Evolutionary conservation across 2,329 filamentous ascomycete species (phyloP), one percentile per base, ranked within the genome.

Genomic region (Aspergillus phoenicis): DNA sequence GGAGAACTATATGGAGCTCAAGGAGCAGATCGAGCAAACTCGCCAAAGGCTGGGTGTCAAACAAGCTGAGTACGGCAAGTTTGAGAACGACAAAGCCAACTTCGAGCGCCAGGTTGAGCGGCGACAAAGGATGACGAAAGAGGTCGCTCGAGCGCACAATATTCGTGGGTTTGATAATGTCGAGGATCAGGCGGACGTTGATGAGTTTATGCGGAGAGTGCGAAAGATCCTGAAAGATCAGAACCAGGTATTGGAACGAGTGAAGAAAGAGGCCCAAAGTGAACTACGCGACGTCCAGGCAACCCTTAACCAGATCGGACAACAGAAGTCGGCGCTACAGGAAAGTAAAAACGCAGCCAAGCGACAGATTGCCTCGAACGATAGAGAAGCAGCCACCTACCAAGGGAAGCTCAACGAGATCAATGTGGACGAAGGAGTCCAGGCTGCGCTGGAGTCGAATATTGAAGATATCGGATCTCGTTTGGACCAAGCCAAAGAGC

Each of bases 131-230:
- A 84, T 96, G 74, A 87, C 97, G 58, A 91, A 88, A 65, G 88
- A 93, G 60, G 87, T 91, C 39, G 92, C 94, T 15, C 83, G 86
- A 49, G 83, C 83, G 26, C 91, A 97, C 75, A 88, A 86, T 61
- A 91, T 99, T 64, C 89, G 91, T 36, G 93, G 93, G 0, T 97
- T 90, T 70, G 92, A 97, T 64, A 86, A 89, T 20, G 87, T 93
- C 11, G 79, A 97, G 48, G 87, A 89, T 33, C 90, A 96, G 57
- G 81, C 81, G 28, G 86, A 91, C 58, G 88, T 96, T 39, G 82
- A 85, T 41, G 84, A 89, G 2, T 98, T 98, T 73, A 88, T 91
- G 74, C 87, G 89, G 5, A 88, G 88, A 65, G 86, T 98, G 52
- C 84, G 88, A 48, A 93, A 88, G 70, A 83, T 93, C 43, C 82